Base-by-base conservation (phyloP, 768 basidiomycete genomes). In the Gloeostereum incarnatum region DNA sequence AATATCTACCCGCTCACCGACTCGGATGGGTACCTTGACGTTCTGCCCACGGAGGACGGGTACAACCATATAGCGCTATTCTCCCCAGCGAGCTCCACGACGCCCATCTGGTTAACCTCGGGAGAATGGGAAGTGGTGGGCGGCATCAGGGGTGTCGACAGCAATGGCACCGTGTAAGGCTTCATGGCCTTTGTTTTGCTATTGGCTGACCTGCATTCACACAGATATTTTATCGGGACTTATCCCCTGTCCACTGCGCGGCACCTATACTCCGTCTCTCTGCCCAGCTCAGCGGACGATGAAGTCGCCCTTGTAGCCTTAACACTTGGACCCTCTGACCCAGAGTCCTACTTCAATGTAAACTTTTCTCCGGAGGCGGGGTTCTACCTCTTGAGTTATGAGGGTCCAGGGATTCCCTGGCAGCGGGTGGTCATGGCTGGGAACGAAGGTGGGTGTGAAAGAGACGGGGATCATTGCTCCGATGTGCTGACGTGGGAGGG, bases 61-160 rank as follows among this genome's bases (percentile, higher is more conserved):
- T 97, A 71, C 65, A 82, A 88, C 48, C 94, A 98, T 53, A 79
- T 99, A 50, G 96, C 94, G 0, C 70, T 92, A 22, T 99, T 93
- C 66, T 81, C 73, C 46, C 81, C 90, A 5, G 76, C 83, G 3
- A 72, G 69, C 43, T 69, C 81, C 13, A 59, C 65, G 20, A 73
- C 67, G 1, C 91, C 93, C 2, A 71, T 61, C 23, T 99, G 89
- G 65, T 65, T 99, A 26, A 98, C 94, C 1, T 68, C 69, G 2
- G 94, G 94, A 1, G 54, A 75, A 13, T 96, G 92, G 92, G 94
- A 99, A 58, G 89, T 98, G 4, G 79, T 79, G 2, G 71, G 69
- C 8, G 71, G 71, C 6, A 80, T 96, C 45, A 62, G 71, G 40
- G 84, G 73, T 4, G 74, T 97, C 20, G 85, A 97, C 53, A 46